Evolutionary conservation across 768 basidiomycete genomes (phyloP), one percentile per base, ranked within the genome.

Genomic region (Lactarius hatsudake): DNA sequence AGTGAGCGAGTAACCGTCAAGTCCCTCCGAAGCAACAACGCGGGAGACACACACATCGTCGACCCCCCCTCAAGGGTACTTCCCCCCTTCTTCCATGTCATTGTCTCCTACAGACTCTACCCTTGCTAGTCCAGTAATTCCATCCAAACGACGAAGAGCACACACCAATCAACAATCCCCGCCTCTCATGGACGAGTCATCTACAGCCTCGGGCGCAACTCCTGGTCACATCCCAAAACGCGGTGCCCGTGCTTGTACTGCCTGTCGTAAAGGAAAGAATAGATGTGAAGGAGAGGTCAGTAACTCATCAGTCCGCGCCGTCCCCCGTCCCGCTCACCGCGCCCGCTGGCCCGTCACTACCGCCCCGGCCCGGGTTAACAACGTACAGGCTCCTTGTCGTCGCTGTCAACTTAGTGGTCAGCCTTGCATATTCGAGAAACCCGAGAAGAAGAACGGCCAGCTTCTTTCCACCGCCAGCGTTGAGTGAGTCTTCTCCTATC

Each of bases 231-330:
- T 93, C 71, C 91, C 92, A 54, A 94, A 94, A 83, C 84, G 92
- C 73, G 93, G 93, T n/a, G 90, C 91, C 63, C 82, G 91, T 70
- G 93, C 93, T 63, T 94, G 93, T 76, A 93, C 92, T 18, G 86
- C 89, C 70, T 94, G 93, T 78, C 87, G 93, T 76, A 93, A 92
- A 73, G 93, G 93, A 65, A 95, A 94, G 82, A 95, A 95, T 81
- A 83, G 93, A 76, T 95, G 93, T 75, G 93, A 95, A 80, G 92
- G 93, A 78, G 93, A 93, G 85, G 92, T 92, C 74, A 75, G 84
- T 75, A 30, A 54, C 30, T 63, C 64, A 56, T 65, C 57, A 59
- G 67, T 60, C 57, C 71, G 72, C 53, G 61, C 69, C 71, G 69
- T 70, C 71, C 68, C 70, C 72, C 73, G 76, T 80, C 81, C 82